Percentiles rank a stretch among this genome's conserved stretches.
These are phyloP conservation scores for Thielaviopsis cerberus DNA, from an alignment of 2,329 filamentous ascomycete species.

Conservation along the genomic window DNA sequence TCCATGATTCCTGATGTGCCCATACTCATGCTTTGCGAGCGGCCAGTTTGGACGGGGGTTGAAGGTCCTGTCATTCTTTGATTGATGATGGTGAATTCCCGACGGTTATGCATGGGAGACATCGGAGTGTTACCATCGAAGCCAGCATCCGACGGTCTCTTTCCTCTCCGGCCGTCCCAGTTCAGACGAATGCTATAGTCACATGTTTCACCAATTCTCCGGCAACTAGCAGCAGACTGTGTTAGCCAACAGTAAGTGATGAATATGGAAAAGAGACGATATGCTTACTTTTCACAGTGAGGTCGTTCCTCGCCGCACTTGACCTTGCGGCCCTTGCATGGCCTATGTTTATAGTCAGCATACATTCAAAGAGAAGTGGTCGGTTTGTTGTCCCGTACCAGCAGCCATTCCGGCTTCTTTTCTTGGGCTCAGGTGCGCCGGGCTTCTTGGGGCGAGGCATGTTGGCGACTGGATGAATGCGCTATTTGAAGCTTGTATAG, in stretches of 20 bases:
- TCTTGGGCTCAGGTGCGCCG: slow-evolving; percentile 26
- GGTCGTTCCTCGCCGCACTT: slow-evolving; percentile 71
- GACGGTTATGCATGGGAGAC: slow-evolving; percentile 16
- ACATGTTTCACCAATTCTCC: slow-evolving; percentile 51
- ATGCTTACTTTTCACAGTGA: slow-evolving; percentile 40
- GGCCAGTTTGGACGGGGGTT: not conserved
- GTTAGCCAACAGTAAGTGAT: not conserved
- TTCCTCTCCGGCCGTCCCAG: slow-evolving; percentile 46
- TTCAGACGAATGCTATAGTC: slow-evolving; percentile 69
- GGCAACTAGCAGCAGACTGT: slow-evolving; percentile 29
- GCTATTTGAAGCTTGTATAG: no score
- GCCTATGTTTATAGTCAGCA: slow-evolving; percentile 28
- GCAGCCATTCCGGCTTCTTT: slow-evolving; percentile 27
- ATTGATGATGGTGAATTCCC: slow-evolving; percentile 21
- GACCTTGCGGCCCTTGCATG: slow-evolving; percentile 53
- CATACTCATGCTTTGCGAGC: slow-evolving; percentile 1
- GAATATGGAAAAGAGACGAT: not conserved
- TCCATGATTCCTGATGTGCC: slow-evolving; percentile 1
- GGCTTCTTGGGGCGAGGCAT: slow-evolving; percentile 28
- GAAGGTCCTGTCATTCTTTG: slow-evolving; percentile 14
- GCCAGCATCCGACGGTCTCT: slow-evolving; percentile 12
- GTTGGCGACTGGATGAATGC: not conserved
- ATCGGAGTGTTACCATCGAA: slow-evolving; percentile 10
- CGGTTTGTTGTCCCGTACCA: slow-evolving; percentile 22
- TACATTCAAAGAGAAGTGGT: not conserved